phyloP scores from a whole-genome alignment of 345 rosid genomes.

The Physaria fendleri region DNA sequence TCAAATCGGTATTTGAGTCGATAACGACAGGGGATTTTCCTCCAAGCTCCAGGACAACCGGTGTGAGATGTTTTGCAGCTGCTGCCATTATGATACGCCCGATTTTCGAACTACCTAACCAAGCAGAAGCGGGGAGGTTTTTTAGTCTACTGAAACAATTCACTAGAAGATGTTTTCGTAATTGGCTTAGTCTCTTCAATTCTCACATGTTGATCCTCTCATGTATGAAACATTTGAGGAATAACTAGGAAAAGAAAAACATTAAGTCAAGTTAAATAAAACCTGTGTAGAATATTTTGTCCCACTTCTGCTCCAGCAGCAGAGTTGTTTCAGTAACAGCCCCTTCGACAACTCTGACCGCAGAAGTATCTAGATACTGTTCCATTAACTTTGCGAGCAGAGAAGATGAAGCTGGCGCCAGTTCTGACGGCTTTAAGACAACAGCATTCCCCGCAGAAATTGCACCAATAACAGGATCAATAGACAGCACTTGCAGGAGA shows the following conservation, averaged over 20 bases:
- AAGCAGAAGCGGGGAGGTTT: not conserved
- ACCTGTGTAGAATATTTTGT: constrained; percentile 98
- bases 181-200: too few relatives aligned
- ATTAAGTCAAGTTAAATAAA: not conserved
- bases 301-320: constrained; percentile 91
- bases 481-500: constrained; percentile 56
- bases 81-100: constrained; percentile 88
- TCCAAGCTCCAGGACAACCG: constrained; percentile 89
- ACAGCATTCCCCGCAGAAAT: constrained; percentile 90
- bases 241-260: not conserved
- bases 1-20: constrained; percentile 60
- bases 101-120: constrained; percentile 65
- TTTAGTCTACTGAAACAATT: too few relatives aligned
- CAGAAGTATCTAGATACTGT: constrained; percentile 61
- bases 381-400: constrained; percentile 57
- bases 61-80: constrained; percentile 95
- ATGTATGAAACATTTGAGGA: too few relatives aligned
- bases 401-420: constrained; percentile 69
- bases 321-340: constrained; percentile 67
- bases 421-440: constrained; percentile 91
- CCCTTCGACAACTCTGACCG: constrained; percentile 79
- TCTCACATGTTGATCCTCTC: too few relatives aligned
- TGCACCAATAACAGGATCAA: constrained; percentile 93
- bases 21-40: constrained; percentile 87
- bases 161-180: too few relatives aligned